Percentiles rank a stretch among this genome's conserved stretches.
Conservation (phyloP, 805 yeast species). For the Kuraishia ogatae region DNA sequence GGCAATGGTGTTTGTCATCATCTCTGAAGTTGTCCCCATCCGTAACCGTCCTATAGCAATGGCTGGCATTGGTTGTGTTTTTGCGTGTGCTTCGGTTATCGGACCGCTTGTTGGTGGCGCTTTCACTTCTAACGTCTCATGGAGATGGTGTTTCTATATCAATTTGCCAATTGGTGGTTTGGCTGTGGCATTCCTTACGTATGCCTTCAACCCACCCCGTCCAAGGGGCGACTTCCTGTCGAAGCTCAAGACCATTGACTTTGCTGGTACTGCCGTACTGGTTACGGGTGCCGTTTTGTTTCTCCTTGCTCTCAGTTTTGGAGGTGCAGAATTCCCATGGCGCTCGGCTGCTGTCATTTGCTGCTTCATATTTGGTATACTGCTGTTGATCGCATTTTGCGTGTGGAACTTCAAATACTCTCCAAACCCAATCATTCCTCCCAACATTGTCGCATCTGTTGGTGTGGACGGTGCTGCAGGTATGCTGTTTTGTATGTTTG, state of each 20-base stretch:
- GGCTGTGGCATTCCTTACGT: conserved; percentile 26
- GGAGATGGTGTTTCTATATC: conserved; percentile 75
- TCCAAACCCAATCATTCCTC: conserved; percentile 36
- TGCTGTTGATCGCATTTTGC: conserved; percentile 24
- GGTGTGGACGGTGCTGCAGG: conserved; percentile 22
- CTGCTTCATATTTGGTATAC: conserved; percentile 38
- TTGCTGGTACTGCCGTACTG: conserved; percentile 34
- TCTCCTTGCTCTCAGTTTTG: conserved; percentile 41
- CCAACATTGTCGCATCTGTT: conserved; percentile 26
- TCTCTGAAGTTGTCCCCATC: conserved; percentile 46
- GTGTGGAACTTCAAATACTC: conserved; percentile 33
- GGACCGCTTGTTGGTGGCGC: conserved; percentile 69
- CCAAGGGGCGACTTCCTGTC: neutral
- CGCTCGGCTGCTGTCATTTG: conserved; percentile 40
- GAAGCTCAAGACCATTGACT: conserved; percentile 27
- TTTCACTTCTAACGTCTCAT: conserved; percentile 33
- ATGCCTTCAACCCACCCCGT: conserved; percentile 36
- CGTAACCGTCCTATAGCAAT: conserved; percentile 28
- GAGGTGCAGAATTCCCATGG: conserved; percentile 48
- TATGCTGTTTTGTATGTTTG: conserved; percentile 11
- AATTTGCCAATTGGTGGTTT: conserved; percentile 60
- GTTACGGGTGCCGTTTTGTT: conserved; percentile 34
- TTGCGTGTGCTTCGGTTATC: conserved; percentile 39
- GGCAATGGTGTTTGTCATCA: conserved; percentile 45
- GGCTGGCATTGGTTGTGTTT: conserved; percentile 31